phyloP scores from a whole-genome alignment of 176 grass and related monocot genomes.

The Aegilops speltoides region DNA sequence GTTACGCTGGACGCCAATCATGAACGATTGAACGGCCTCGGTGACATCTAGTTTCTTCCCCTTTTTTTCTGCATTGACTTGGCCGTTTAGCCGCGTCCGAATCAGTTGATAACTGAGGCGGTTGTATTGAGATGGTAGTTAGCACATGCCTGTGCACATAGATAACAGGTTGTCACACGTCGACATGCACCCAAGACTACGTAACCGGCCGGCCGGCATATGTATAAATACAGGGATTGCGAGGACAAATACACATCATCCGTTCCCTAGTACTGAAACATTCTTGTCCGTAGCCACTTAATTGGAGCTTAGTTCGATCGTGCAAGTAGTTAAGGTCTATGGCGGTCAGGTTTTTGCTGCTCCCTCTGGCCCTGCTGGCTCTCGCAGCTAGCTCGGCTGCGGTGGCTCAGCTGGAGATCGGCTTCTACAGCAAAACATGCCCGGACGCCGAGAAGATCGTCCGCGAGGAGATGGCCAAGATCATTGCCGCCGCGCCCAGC shows the following conservation, averaged over 20 bases:
- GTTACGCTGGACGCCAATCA: background rate
- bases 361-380: background rate
- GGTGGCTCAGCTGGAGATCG: slow-evolving; percentile 41
- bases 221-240: slow-evolving; percentile 26
- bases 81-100: background rate
- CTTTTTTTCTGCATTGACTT: background rate
- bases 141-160: slow-evolving; percentile 31
- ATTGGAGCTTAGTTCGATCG: background rate
- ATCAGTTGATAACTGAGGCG: background rate
- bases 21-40: slow-evolving; percentile 10
- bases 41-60: background rate
- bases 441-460: slow-evolving; percentile 58
- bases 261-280: background rate
- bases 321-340: background rate
- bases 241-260: background rate
- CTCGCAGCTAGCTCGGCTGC: background rate
- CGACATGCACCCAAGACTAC: background rate
- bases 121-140: slow-evolving; percentile 20
- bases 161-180: slow-evolving; percentile 22
- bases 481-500: slow-evolving; percentile 33
- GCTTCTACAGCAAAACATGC: slow-evolving; percentile 68
- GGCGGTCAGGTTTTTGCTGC: background rate
- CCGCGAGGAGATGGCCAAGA: slow-evolving; percentile 52
- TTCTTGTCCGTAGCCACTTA: background rate
- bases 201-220: too few species aligned